Conservation (phyloP, 1,284 basidiomycete genomes). For the Sparassis latifolia region DNA sequence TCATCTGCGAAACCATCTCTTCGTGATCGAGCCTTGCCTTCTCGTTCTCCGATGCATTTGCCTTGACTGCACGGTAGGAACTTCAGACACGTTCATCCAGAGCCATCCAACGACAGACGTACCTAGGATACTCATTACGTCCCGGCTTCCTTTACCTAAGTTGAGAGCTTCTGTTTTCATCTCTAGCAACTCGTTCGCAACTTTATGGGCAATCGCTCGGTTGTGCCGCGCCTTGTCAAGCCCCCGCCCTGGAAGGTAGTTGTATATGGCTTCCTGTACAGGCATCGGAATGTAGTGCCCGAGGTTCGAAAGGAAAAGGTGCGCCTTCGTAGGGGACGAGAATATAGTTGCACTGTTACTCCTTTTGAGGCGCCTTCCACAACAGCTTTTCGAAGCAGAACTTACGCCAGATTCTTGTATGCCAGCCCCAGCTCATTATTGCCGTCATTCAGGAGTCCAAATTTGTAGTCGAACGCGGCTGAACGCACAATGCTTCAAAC, state of each 20-base stretch:
- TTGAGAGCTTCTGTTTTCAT: conserved; percentile 31
- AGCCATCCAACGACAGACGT: conserved; percentile 1
- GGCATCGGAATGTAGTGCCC: conserved; percentile 21
- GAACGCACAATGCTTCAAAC: conserved; percentile 1
- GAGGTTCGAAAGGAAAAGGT: conserved; percentile 20
- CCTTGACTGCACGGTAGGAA: conserved; percentile 35
- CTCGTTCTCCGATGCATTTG: conserved; percentile 41
- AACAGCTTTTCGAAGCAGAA: not conserved
- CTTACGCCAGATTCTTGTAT: conserved; percentile 27
- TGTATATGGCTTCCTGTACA: conserved; percentile 31
- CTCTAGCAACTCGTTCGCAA: conserved; percentile 36
- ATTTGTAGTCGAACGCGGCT: conserved; percentile 30
- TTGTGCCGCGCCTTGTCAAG: conserved; percentile 30
- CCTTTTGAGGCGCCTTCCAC: not conserved
- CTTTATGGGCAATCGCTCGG: conserved; percentile 29
- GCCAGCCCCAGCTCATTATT: conserved; percentile 22
- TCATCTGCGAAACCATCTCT: conserved; percentile 51
- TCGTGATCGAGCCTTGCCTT: conserved; percentile 39
- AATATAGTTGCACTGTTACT: conserved; percentile 13
- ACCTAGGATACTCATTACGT: conserved; percentile 40
- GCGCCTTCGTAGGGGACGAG: conserved; percentile 15
- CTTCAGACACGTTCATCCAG: not conserved
- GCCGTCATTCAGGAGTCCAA: conserved; percentile 22
- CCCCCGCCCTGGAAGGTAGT: conserved; percentile 30
- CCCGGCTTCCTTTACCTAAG: conserved; percentile 25